Conservation (phyloP, 2,329 filamentous ascomycete genomes). For the Trichoderma endophyticum region DNA sequence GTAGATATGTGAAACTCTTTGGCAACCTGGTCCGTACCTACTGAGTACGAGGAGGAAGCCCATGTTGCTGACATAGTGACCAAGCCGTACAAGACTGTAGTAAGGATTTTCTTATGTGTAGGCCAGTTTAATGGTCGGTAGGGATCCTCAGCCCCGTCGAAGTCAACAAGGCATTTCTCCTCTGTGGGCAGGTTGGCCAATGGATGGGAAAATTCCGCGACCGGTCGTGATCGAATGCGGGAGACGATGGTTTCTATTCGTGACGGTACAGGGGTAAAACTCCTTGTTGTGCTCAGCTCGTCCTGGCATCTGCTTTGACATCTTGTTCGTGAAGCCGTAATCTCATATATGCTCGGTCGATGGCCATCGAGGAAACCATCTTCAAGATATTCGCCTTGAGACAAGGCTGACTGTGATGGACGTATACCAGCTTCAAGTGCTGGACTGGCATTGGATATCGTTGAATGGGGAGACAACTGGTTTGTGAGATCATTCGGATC, state of each 20-base stretch:
- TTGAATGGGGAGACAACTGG: background rate
- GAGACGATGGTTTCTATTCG: background rate
- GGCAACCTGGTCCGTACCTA: slow-evolving; percentile 54
- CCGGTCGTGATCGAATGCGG: background rate
- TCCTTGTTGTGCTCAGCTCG: background rate
- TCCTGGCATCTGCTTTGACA: background rate
- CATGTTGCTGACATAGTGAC: slow-evolving; percentile 49
- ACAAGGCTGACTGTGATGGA: background rate
- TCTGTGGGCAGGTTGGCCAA: slow-evolving; percentile 36
- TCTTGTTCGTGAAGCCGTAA: background rate
- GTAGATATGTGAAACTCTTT: slow-evolving; percentile 42
- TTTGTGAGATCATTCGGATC: background rate
- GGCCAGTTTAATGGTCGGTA: slow-evolving; percentile 72
- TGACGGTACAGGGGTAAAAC: background rate
- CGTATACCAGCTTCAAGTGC: background rate
- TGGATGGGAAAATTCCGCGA: background rate
- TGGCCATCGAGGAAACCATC: background rate
- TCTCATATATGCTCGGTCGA: background rate
- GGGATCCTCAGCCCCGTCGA: slow-evolving; percentile 68
- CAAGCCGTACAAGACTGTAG: slow-evolving; percentile 50
- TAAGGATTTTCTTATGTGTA: slow-evolving; percentile 63
- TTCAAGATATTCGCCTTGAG: background rate
- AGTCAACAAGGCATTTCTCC: slow-evolving; percentile 58
- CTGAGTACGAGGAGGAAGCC: slow-evolving; percentile 53
- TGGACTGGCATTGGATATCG: background rate